These are phyloP conservation scores for Phaeosphaeriaceae sp. DNA, from an alignment of 2,329 filamentous ascomycete genomes.

Conservation along the genomic window DNA sequence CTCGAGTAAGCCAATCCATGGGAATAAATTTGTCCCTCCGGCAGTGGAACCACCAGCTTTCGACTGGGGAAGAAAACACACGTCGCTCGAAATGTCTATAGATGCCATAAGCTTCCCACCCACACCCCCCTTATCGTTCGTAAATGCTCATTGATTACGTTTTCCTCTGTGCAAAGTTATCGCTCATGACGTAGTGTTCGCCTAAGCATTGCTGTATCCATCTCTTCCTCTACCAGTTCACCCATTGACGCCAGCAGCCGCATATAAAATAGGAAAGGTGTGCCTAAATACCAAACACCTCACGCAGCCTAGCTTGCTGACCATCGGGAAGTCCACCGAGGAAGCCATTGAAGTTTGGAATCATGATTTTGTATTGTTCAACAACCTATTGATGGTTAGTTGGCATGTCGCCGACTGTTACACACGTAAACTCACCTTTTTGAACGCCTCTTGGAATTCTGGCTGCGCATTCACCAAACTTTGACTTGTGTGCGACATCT, in stretches of 20 bases:
- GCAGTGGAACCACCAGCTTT: neutral
- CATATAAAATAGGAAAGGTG: conserved; percentile 20
- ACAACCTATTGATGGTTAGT: conserved; percentile 52
- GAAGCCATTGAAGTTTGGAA: conserved; percentile 61
- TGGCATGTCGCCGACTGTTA: neutral
- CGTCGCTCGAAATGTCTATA: conserved; percentile 43
- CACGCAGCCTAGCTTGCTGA: conserved; percentile 52
- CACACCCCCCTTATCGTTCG: conserved; percentile 22
- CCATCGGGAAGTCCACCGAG: conserved; percentile 54
- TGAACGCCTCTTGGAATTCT: conserved; percentile 72
- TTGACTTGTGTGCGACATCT: conserved; percentile 74
- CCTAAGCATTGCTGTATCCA: conserved; percentile 25
- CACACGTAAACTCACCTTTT: conserved; percentile 57
- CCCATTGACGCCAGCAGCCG: conserved; percentile 29
- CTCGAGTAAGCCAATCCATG: conserved; percentile 14
- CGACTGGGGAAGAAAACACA: neutral
- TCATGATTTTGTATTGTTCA: conserved; percentile 60
- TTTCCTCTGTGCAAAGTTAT: conserved; percentile 11
- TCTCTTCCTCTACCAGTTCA: conserved; percentile 31
- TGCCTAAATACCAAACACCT: conserved; percentile 48
- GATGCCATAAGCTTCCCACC: conserved; percentile 37
- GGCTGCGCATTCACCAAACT: conserved; percentile 65
- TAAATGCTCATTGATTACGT: conserved; percentile 30
- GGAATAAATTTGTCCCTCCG: conserved; percentile 12
- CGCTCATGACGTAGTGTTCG: conserved; percentile 4